These are phyloP conservation scores for Lactarius quietus DNA, from an alignment of 768 basidiomycete genomes.

Conservation along the genomic window DNA sequence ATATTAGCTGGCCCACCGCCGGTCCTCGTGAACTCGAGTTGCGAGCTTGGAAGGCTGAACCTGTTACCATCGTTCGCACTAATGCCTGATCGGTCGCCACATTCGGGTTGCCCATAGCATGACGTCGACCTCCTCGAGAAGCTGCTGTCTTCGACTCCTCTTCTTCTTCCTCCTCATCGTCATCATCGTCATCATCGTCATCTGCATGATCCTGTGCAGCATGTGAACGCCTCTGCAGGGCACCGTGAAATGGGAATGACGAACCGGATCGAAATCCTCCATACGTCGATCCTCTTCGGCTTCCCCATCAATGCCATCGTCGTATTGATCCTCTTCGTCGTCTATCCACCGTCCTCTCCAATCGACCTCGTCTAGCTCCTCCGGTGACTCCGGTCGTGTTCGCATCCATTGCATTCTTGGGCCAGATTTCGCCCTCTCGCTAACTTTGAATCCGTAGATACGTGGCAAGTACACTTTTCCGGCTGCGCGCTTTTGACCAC, in stretches of 20 bases:
- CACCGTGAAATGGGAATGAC: constrained; percentile 29
- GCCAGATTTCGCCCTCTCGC: constrained; percentile 89
- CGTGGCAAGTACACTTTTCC: constrained; percentile 86
- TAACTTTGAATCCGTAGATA: constrained; percentile 98
- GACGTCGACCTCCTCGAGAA: constrained; percentile 27
- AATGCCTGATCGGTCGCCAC: constrained; percentile 15
- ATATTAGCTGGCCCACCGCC: constrained; percentile 22
- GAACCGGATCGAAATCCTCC: constrained; percentile 84
- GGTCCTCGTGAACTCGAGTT: constrained; percentile 8
- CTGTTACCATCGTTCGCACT: constrained; percentile 19
- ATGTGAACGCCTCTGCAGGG: not conserved
- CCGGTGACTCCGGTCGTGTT: constrained; percentile 73
- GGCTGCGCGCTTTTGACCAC: constrained; percentile 83
- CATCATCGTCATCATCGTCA: constrained; percentile 49
- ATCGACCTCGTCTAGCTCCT: constrained; percentile 84
- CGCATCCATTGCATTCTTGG: constrained; percentile 98
- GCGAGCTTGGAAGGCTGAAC: constrained; percentile 11
- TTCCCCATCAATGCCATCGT: constrained; percentile 43
- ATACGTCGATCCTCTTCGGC: constrained; percentile 60
- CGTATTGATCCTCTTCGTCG: constrained; percentile 69
- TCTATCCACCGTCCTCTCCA: constrained; percentile 89
- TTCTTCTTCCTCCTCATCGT: constrained; percentile 52
- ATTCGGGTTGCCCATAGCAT: constrained; percentile 12
- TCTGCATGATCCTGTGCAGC: constrained; percentile 38
- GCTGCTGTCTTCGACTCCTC: constrained; percentile 32